Conservation (phyloP, 306 rosid species). For the Prunus mongolica region DNA sequence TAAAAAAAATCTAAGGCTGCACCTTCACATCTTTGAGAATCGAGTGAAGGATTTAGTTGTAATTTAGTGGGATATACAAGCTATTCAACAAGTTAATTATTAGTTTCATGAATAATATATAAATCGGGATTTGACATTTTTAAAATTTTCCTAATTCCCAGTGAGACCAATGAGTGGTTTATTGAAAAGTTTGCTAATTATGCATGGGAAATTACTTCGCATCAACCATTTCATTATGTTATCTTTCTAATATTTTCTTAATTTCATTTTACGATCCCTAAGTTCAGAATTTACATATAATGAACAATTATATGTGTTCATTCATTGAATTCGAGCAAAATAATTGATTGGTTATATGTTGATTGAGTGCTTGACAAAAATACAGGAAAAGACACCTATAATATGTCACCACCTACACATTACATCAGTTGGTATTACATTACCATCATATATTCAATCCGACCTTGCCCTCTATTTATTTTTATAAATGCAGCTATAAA, state of each 20-base stretch:
- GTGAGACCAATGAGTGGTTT: not conserved
- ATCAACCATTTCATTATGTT: not conserved
- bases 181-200: not conserved
- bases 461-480: not conserved
- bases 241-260: no score
- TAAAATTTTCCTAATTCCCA: not conserved
- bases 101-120: not conserved
- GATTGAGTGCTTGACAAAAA: not conserved
- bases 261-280: no score
- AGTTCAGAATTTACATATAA: no score
- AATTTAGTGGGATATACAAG: not conserved
- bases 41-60: not conserved
- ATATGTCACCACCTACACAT: not conserved
- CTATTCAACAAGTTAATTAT: not conserved
- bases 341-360: no score
- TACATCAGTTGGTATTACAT: slow-evolving; percentile 24
- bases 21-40: not conserved
- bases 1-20: not conserved
- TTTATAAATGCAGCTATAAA: no score
- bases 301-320: no score
- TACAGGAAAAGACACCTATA: not conserved
- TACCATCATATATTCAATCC: not conserved
- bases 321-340: no score
- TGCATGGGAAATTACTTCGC: slow-evolving; percentile 3
- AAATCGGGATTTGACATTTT: not conserved